Evolutionary conservation across 2,329 filamentous ascomycete species (phyloP).

Genomic region (Hypoxylon sp.): DNA sequence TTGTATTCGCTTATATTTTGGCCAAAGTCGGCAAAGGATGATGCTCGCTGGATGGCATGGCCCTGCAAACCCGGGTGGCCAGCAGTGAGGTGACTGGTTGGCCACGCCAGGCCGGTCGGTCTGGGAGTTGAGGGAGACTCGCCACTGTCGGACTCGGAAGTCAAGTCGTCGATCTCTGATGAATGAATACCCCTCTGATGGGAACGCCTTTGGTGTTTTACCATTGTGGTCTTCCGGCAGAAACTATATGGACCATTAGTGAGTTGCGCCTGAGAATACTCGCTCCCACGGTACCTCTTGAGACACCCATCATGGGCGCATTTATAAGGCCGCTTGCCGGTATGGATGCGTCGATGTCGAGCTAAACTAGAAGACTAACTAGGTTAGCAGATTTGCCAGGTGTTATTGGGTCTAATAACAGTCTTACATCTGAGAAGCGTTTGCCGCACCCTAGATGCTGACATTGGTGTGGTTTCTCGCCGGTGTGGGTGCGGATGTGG

Average conservation of each 20-base stretch:
- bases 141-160: constrained; percentile 68
- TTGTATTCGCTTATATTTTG: constrained; percentile 62
- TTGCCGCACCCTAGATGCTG: constrained; percentile 75
- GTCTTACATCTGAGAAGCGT: constrained; percentile 75
- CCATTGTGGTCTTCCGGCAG: constrained; percentile 79
- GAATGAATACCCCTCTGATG: constrained; percentile 70
- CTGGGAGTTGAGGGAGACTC: constrained; percentile 71
- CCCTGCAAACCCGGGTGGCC: constrained; percentile 55
- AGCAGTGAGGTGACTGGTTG: constrained; percentile 57
- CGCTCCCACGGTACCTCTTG: constrained; percentile 64
- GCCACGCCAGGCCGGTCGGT: constrained; percentile 65
- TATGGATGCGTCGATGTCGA: constrained; percentile 74
- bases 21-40: constrained; percentile 67
- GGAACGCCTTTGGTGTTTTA: constrained; percentile 73
- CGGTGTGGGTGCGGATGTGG: constrained; percentile 77
- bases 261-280: constrained; percentile 6
- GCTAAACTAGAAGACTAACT: constrained; percentile 73
- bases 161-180: constrained; percentile 67
- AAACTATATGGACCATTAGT: constrained; percentile 62
- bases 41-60: constrained; percentile 63
- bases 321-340: constrained; percentile 74
- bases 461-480: constrained; percentile 78
- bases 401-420: neutral
- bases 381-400: constrained; percentile 48
- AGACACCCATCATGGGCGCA: constrained; percentile 71